These are phyloP conservation scores for Sporisorium sorghi DNA, from an alignment of 1,284 basidiomycete species.

Conservation along the genomic window DNA sequence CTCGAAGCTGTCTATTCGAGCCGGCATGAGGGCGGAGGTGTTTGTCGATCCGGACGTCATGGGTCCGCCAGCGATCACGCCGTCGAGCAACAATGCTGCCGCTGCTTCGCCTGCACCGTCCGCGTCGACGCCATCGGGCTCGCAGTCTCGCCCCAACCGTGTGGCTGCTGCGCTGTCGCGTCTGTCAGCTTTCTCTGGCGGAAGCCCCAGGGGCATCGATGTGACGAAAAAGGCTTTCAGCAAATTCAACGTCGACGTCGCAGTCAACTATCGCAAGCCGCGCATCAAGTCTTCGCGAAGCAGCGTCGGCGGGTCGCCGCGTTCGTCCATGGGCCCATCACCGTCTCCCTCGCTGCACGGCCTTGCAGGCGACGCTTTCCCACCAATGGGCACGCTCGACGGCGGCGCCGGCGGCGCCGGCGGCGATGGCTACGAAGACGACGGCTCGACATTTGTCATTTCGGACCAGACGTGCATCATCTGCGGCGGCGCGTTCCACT, in stretches of 20 bases:
- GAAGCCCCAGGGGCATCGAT: slow-evolving; percentile 16
- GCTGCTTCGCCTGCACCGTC: slow-evolving; percentile 14
- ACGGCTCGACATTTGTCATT: slow-evolving; percentile 11
- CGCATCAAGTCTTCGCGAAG: slow-evolving; percentile 25
- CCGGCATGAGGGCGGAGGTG: slow-evolving; percentile 10
- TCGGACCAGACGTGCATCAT: slow-evolving; percentile 42
- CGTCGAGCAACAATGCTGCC: neutral
- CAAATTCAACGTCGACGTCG: slow-evolving; percentile 34
- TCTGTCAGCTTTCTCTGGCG: slow-evolving; percentile 30
- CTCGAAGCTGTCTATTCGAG: slow-evolving; percentile 27
- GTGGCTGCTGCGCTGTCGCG: slow-evolving; percentile 34
- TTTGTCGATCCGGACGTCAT: slow-evolving; percentile 37
- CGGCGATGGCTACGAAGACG: neutral
- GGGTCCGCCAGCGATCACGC: slow-evolving; percentile 13
- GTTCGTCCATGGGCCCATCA: slow-evolving; percentile 21
- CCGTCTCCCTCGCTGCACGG: slow-evolving; percentile 18
- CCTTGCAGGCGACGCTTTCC: slow-evolving; percentile 2
- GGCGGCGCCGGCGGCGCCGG: too few relatives aligned
- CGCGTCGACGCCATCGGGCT: slow-evolving; percentile 7
- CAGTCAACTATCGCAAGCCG: slow-evolving; percentile 32
- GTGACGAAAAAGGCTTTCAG: slow-evolving; percentile 28
- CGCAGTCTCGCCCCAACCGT: slow-evolving; percentile 13
- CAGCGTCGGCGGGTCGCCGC: slow-evolving; percentile 28
- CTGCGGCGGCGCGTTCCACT: slow-evolving; percentile 46
- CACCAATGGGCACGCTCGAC: neutral